Base-by-base conservation (phyloP, 169 alveolate genomes). In the Plasmodium yoelii region DNA sequence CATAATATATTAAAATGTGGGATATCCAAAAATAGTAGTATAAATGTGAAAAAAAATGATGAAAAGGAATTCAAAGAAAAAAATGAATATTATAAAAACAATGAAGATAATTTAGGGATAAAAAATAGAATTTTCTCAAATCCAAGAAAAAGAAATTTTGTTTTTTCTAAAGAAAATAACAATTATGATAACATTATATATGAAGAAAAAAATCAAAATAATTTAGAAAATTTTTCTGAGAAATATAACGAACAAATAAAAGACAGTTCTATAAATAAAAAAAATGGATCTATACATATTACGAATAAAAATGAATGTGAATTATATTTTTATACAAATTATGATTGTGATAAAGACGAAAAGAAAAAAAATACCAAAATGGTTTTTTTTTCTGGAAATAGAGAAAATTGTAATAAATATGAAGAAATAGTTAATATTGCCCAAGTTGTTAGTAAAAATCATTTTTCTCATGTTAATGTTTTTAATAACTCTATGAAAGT, bases 371-470 rank as follows among this genome's bases (percentile, higher is more conserved):
- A 34, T 34, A 34, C 42, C n/a, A 9, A 53, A 55, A 19, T 42
- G 22, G 28, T 77, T 28, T 15, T 46, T 77, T 44, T 77, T 26
- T 68, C 28, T 9, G 22, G 53, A 55, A 15, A 6, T 5, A 13
- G 39, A 44, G 19, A 46, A 44, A 1, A 44, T 28, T n/a, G 28
- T 28, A 24, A 74, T 28, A 74, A 26, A 15, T 63, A 64, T 46
- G 77, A 77, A 19, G 88, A 77, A 57, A 77, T 77, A 9, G 57
- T 64, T 39, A 77, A 77, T 26, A 77, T 77, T 63, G 77, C 69
- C 5, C 63, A 44, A 51, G 19, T 77, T 5, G 77, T 22, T n/a
- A 77, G 72, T 47, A 39, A 49, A 59, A 77, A 77, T 42, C 53
- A 49, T 24, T 77, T 63, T 57, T 63, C 77, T 22, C n/a, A 18